phyloP scores from a whole-genome alignment of 805 yeast species.

The Vanderwaltozyma polyspora region DNA sequence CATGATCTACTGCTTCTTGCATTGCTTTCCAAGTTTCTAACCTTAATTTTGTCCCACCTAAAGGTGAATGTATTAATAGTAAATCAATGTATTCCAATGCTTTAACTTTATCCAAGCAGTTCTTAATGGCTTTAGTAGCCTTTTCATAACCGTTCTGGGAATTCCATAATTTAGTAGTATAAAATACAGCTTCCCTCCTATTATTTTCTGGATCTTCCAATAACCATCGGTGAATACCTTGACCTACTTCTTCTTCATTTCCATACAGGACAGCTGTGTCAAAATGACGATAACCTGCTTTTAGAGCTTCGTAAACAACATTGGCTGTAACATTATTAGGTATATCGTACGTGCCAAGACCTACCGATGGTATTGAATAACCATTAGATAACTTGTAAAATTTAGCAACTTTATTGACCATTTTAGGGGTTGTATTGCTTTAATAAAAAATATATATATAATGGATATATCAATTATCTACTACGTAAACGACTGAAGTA shows the following conservation, averaged over 20 bases:
- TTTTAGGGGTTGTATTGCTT: too few relatives aligned
- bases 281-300: constrained; percentile 60
- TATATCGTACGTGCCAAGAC: constrained; percentile 42
- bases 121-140: constrained; percentile 48
- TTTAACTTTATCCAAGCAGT: constrained; percentile 41
- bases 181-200: constrained; percentile 42
- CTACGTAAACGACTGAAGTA: too few relatives aligned
- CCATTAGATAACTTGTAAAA: constrained; percentile 43
- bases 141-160: constrained; percentile 46
- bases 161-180: constrained; percentile 71
- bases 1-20: constrained; percentile 57
- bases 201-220: constrained; percentile 33
- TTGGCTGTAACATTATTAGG: constrained; percentile 30
- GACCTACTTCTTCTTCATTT: constrained; percentile 51
- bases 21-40: constrained; percentile 59
- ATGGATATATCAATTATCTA: too few relatives aligned
- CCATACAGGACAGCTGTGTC: constrained; percentile 62
- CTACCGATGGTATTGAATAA: constrained; percentile 42
- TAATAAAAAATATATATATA: too few relatives aligned
- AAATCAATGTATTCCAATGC: constrained; percentile 61
- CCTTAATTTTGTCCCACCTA: constrained; percentile 36
- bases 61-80: constrained; percentile 56
- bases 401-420: constrained; percentile 10
- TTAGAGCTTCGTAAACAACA: constrained; percentile 46
- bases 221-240: constrained; percentile 46